phyloP scores from a whole-genome alignment of 179 eudicot species.

The Drosera spatulata region DNA sequence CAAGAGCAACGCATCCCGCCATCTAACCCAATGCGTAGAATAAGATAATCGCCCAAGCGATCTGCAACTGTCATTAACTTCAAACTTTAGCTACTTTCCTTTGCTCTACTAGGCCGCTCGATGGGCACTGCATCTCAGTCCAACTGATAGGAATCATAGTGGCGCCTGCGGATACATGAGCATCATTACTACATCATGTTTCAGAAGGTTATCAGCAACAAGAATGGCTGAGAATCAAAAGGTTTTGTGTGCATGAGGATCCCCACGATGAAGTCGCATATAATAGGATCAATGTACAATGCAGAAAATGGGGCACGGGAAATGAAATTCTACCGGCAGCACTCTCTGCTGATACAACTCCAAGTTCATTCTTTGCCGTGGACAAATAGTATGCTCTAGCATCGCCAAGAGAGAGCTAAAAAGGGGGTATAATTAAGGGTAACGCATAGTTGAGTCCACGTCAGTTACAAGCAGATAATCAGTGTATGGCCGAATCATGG shows the following conservation, averaged over 20 bases:
- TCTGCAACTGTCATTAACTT: conserved; percentile 5
- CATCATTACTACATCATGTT: not conserved
- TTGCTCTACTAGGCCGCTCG: conserved; percentile 83
- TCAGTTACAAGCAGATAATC: not conserved
- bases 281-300: not conserved
- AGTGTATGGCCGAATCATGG: no score
- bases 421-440: conserved; percentile 27
- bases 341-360: conserved; percentile 98
- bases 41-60: no score
- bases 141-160: conserved; percentile 96
- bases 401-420: conserved; percentile 94
- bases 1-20: no score
- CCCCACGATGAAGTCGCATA: no score
- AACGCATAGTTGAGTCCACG: not conserved
- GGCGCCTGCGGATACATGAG: conserved; percentile 37
- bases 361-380: conserved; percentile 87
- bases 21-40: no score
- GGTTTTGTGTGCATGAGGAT: no score
- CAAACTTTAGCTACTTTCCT: conserved; percentile 90
- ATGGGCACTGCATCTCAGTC: conserved; percentile 98
- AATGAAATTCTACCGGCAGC: conserved; percentile 42
- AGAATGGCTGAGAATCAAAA: no score
- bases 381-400: conserved; percentile 95
- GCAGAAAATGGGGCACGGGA: not conserved
- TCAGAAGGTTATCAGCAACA: not conserved